These are phyloP conservation scores for Sclerospora graminicola DNA, from an alignment of 352 stramenopile species.

Conservation along the genomic window DNA sequence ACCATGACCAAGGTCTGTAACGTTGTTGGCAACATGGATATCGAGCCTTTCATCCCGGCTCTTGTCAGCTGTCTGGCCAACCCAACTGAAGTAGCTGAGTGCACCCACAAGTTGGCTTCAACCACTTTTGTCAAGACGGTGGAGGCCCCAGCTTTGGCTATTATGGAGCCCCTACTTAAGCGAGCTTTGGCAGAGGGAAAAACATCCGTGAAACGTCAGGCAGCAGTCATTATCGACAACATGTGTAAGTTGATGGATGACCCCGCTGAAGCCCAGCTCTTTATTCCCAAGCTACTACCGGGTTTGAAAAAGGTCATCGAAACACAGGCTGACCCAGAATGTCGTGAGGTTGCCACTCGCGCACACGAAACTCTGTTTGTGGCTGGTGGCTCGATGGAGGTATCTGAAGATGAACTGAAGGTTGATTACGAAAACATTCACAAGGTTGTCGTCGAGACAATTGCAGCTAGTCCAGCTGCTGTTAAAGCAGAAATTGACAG, in stretches of 20 bases:
- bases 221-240: constrained; percentile 98
- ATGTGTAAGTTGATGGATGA: constrained; percentile 99
- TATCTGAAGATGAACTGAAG: constrained; percentile 88
- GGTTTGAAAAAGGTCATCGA: constrained; percentile 95
- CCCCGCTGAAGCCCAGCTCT: constrained; percentile 92
- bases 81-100: constrained; percentile 95
- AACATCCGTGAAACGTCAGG: constrained; percentile 95
- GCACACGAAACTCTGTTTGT: constrained; percentile 92
- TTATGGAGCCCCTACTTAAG: constrained; percentile 95
- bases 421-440: constrained; percentile 82
- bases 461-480: constrained; percentile 58
- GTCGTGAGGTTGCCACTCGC: constrained; percentile 90
- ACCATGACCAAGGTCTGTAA: constrained; percentile 94
- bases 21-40: constrained; percentile 98
- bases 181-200: constrained; percentile 93
- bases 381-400: constrained; percentile 87
- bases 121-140: constrained; percentile 99
- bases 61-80: constrained; percentile 96
- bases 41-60: constrained; percentile 97
- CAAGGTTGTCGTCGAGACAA: constrained; percentile 69
- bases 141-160: constrained; percentile 91
- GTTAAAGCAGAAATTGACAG: constrained; percentile 86
- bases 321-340: constrained; percentile 94
- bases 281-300: constrained; percentile 95
- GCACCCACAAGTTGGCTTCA: constrained; percentile 97